Evolutionary conservation across 148 eudicot genomes (phyloP).

Genomic region (Euryodendron excelsum): DNA sequence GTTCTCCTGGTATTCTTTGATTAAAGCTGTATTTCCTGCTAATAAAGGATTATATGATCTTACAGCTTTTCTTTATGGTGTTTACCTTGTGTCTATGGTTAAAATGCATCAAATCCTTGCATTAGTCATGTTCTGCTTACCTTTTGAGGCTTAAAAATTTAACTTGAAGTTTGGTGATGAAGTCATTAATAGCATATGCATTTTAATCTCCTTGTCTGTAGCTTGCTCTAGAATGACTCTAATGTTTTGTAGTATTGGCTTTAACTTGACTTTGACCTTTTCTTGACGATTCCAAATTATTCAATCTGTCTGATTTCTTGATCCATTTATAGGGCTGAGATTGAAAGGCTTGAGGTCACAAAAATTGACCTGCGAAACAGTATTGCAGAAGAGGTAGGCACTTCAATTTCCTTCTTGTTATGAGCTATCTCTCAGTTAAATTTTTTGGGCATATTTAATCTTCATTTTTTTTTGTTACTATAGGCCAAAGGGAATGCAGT

Average conservation of each 20-base stretch:
- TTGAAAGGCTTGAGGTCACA: constrained; percentile 55
- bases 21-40: not conserved
- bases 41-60: not conserved
- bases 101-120: not conserved
- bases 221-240: not conserved
- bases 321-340: constrained; percentile 50
- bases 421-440: not conserved
- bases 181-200: not conserved
- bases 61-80: not conserved
- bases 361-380: constrained; percentile 48
- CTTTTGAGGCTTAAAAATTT: not conserved
- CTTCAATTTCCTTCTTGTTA: constrained; percentile 4
- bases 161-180: not conserved
- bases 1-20: not conserved
- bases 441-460: not conserved
- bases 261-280: no score
- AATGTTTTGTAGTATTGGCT: not conserved
- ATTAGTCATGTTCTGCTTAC: not conserved
- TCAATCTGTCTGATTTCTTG: constrained; percentile 7
- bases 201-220: not conserved
- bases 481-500: constrained; percentile 56
- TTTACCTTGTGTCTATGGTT: not conserved
- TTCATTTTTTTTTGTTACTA: not conserved
- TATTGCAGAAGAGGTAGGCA: constrained; percentile 57
- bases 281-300: no score